Conservation (phyloP, 2,329 filamentous ascomycete genomes). For the Aspergillus puulaauensis region DNA sequence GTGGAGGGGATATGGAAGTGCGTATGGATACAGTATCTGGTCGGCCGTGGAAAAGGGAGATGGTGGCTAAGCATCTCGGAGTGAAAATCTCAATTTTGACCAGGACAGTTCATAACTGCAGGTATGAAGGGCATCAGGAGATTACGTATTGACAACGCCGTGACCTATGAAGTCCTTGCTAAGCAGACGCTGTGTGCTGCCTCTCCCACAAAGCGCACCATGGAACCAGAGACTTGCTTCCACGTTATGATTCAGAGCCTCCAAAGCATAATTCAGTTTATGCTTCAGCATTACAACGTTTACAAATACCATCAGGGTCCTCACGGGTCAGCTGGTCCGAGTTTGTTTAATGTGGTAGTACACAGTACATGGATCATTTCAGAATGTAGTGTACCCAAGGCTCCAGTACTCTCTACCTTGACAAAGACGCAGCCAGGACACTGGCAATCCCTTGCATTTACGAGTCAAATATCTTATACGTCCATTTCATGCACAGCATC, state of each 20-base stretch:
- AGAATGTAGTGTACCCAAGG: neutral
- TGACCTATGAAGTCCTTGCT: neutral
- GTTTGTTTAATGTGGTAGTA: neutral
- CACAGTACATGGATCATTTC: constrained; percentile 4
- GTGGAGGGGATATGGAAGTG: too few species aligned
- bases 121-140: neutral
- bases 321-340: neutral
- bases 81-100: neutral
- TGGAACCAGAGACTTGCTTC: neutral
- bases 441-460: neutral
- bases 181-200: neutral
- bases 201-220: neutral
- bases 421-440: neutral
- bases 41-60: neutral
- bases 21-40: neutral
- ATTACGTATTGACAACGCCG: neutral
- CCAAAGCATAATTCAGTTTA: neutral
- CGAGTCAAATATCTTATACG: neutral
- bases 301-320: neutral
- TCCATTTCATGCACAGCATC: neutral
- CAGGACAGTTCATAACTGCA: neutral
- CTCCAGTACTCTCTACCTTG: neutral
- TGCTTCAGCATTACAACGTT: neutral
- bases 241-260: neutral
- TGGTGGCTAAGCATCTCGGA: neutral